Conservation (phyloP, 2,329 filamentous ascomycete species). For the Diaporthe sp. region DNA sequence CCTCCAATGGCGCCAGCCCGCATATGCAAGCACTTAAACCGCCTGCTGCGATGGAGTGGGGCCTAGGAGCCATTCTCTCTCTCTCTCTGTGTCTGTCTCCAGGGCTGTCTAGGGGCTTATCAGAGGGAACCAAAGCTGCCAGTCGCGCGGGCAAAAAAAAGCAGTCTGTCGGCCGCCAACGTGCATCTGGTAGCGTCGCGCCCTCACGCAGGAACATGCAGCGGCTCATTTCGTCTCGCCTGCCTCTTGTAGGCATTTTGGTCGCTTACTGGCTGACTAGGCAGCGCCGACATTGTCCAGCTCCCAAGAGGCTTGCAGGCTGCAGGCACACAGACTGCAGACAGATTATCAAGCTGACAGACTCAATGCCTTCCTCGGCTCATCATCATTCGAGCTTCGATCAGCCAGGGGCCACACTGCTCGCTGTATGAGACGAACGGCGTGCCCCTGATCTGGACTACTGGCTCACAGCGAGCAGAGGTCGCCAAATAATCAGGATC, state of each 20-base stretch:
- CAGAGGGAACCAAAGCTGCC: neutral
- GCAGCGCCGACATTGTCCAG: slow-evolving; percentile 1
- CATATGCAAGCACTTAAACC: slow-evolving; percentile 43
- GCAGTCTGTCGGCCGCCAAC: slow-evolving; percentile 29
- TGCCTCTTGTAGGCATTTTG: slow-evolving; percentile 31
- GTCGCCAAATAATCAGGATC: neutral
- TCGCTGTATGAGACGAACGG: slow-evolving; percentile 3
- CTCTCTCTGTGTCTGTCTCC: too few species aligned
- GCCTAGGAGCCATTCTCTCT: neutral
- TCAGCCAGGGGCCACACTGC: neutral
- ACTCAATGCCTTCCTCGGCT: neutral
- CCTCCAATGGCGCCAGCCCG: slow-evolving; percentile 30
- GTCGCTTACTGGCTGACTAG: slow-evolving; percentile 13
- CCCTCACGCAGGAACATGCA: slow-evolving; percentile 41
- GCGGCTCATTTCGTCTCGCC: slow-evolving; percentile 38
- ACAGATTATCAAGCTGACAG: neutral
- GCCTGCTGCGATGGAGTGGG: slow-evolving; percentile 36
- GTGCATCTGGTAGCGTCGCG: slow-evolving; percentile 15
- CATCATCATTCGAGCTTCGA: slow-evolving; percentile 1
- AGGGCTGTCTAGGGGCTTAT: neutral
- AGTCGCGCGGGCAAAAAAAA: neutral
- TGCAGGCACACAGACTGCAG: neutral
- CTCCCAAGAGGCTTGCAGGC: slow-evolving; percentile 26
- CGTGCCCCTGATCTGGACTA: neutral
- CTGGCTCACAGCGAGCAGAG: slow-evolving; percentile 7